Percentiles rank a stretch among this genome's conserved stretches.
These are phyloP conservation scores for Globisporangium splendens DNA, from an alignment of 352 stramenopile species.

Conservation along the genomic window DNA sequence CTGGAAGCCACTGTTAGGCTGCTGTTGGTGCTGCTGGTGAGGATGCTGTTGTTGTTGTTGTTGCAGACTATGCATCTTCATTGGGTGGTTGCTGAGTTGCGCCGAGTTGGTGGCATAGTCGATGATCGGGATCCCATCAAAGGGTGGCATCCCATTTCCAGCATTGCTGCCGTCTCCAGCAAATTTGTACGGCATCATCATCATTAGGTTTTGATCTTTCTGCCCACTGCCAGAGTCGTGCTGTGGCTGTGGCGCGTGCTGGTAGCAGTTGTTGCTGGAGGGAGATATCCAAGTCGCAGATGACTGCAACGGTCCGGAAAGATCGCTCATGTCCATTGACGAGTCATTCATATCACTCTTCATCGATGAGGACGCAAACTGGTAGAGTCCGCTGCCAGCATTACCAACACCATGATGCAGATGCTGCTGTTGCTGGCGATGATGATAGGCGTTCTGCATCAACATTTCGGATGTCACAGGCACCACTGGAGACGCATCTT, in stretches of 20 bases:
- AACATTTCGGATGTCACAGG: conserved; percentile 24
- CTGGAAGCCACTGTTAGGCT: conserved; percentile 1
- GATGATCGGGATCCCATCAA: conserved; percentile 17
- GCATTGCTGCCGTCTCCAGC: conserved; percentile 11
- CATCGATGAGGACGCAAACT: conserved; percentile 3
- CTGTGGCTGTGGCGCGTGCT: conserved; percentile 1
- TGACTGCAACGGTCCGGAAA: conserved; percentile 11
- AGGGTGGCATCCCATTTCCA: conserved; percentile 8
- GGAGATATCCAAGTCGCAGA: not conserved
- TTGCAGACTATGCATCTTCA: conserved; percentile 24
- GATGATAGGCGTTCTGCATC: conserved; percentile 22
- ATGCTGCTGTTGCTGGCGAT: conserved; percentile 20
- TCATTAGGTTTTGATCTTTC: conserved; percentile 20
- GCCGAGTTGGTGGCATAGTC: conserved; percentile 23
- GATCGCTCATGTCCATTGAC: conserved; percentile 18
- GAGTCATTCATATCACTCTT: conserved; percentile 8
- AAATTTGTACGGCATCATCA: conserved; percentile 33
- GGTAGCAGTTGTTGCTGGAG: conserved; percentile 9
- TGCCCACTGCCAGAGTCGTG: not conserved
- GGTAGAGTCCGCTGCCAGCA: conserved; percentile 4
- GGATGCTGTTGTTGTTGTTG: conserved; percentile 1
- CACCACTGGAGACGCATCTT: conserved; percentile 27
- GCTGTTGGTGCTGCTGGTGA: conserved; percentile 10
- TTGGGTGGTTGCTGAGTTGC: conserved; percentile 7
- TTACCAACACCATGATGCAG: not conserved